A percentile compares a stretch with the other conserved stretches of the same genome.
phyloP scores from a whole-genome alignment of 2,329 filamentous ascomycete genomes.

The Fusarium chuoi region DNA sequence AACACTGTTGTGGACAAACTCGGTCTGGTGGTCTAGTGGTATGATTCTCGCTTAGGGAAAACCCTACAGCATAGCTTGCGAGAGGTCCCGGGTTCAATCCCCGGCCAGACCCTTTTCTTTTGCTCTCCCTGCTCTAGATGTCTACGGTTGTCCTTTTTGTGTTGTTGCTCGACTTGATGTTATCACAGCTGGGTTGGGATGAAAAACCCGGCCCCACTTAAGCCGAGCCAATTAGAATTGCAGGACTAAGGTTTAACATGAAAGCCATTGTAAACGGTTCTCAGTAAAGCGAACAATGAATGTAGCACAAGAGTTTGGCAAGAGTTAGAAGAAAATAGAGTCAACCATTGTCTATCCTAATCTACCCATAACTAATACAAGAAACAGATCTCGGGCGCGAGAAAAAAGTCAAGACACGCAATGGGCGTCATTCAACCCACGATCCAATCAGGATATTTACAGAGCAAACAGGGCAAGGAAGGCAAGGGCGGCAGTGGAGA shows the following conservation, averaged over 20 bases:
- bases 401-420: conserved; percentile 40
- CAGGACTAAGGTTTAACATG: neutral
- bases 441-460: conserved; percentile 41
- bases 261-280: neutral
- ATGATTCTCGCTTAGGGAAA: conserved; percentile 77
- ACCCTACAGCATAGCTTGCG: conserved; percentile 53
- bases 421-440: conserved; percentile 38
- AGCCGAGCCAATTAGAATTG: neutral
- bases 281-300: neutral
- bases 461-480: conserved; percentile 39
- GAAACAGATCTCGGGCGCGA: conserved; percentile 43
- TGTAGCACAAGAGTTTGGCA: neutral
- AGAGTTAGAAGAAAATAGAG: conserved; percentile 18
- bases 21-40: conserved; percentile 71
- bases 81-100: conserved; percentile 61
- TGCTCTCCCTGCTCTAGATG: neutral
- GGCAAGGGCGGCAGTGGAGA: conserved; percentile 34
- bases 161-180: neutral
- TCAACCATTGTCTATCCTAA: conserved; percentile 43
- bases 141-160: neutral
- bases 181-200: neutral
- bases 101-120: conserved; percentile 53
- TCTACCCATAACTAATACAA: conserved; percentile 44
- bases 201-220: neutral
- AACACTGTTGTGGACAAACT: conserved; percentile 48